These are phyloP conservation scores for Trichoderma oligosporum DNA, from an alignment of 2,329 filamentous ascomycete species.

Conservation along the genomic window DNA sequence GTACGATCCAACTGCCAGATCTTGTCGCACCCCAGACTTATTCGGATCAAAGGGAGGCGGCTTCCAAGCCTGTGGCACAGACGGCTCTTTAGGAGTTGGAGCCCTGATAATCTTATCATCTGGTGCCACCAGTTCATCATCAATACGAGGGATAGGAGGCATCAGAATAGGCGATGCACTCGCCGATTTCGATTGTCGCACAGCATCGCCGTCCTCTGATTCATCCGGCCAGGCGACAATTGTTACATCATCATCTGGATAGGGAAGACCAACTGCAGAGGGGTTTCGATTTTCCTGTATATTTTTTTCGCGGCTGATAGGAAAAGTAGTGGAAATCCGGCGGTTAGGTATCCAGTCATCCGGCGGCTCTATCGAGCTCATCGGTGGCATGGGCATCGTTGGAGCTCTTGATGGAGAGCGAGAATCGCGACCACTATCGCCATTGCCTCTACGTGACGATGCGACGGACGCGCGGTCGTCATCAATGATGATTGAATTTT, in stretches of 20 bases:
- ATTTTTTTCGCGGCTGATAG: slow-evolving; percentile 25
- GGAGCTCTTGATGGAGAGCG: slow-evolving; percentile 36
- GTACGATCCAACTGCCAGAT: slow-evolving; percentile 45
- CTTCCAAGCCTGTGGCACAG: slow-evolving; percentile 40
- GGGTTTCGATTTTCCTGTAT: slow-evolving; percentile 25
- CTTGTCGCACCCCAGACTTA: slow-evolving; percentile 32
- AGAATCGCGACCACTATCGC: slow-evolving; percentile 15
- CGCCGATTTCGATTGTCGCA: slow-evolving; percentile 4
- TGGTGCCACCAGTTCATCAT: slow-evolving; percentile 2
- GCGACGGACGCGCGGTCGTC: slow-evolving; percentile 31
- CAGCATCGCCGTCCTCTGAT: neutral
- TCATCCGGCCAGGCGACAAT: slow-evolving; percentile 26
- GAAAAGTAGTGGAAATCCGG: slow-evolving; percentile 33
- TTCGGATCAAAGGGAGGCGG: slow-evolving; percentile 44
- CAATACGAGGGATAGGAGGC: slow-evolving; percentile 23
- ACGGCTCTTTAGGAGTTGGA: slow-evolving; percentile 8
- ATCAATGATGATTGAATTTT: slow-evolving; percentile 26
- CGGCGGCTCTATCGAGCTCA: slow-evolving; percentile 21
- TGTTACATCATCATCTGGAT: slow-evolving; percentile 37
- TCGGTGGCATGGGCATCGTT: slow-evolving; percentile 34
- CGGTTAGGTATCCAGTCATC: slow-evolving; percentile 20
- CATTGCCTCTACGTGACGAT: slow-evolving; percentile 26
- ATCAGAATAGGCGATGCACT: slow-evolving; percentile 24
- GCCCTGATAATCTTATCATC: neutral
- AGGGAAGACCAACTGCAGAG: slow-evolving; percentile 29